phyloP scores from a whole-genome alignment of 331 rosid species.

The Acacia concinna region DNA sequence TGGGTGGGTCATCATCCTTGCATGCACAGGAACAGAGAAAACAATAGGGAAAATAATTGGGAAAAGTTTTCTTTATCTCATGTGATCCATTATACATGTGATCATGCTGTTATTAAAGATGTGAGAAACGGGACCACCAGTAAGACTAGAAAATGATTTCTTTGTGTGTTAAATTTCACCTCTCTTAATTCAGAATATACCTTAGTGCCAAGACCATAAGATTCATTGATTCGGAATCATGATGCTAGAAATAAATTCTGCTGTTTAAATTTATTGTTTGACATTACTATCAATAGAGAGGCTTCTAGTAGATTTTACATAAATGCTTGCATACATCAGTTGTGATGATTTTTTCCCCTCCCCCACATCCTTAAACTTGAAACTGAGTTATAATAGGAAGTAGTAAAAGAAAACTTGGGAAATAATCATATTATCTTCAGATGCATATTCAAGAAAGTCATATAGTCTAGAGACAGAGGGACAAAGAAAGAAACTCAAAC shows the following conservation, averaged over 20 bases:
- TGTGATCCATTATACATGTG: background rate
- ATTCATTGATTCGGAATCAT: conserved; percentile 3
- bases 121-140: background rate
- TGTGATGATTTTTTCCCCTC: background rate
- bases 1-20: conserved; percentile 47
- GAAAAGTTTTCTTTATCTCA: background rate
- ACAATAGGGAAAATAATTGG: background rate
- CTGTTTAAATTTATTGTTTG: background rate
- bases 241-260: background rate
- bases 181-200: background rate
- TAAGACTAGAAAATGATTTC: background rate
- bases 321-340: background rate
- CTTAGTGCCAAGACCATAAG: background rate
- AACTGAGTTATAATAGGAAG: background rate
- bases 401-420: background rate
- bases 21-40: conserved; percentile 24
- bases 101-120: background rate
- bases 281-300: background rate
- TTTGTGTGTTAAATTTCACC: background rate
- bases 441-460: background rate
- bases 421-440: conserved; percentile 2
- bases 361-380: background rate
- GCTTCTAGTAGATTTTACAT: too few species aligned
- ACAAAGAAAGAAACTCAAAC: background rate
- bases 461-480: background rate